Evolutionary conservation across 345 rosid species (phyloP), one percentile per base, ranked within the genome.

Genomic region (Heritiera littoralis): DNA sequence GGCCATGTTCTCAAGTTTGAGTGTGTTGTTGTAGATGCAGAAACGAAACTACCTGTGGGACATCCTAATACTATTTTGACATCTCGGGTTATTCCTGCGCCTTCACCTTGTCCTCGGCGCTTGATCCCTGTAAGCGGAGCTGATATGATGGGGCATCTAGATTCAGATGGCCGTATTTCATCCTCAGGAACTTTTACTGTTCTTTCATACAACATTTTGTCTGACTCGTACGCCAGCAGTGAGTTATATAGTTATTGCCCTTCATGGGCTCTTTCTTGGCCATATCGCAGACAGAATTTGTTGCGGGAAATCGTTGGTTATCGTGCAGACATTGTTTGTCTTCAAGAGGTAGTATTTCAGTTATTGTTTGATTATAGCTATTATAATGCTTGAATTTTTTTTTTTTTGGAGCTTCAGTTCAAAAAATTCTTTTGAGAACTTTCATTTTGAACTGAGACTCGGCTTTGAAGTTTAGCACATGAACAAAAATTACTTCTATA

Each of bases 211-310:
- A 96, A 96, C 90, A 94, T 92, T 76, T 88, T 96, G 84, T 87
- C 98, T 72, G 99, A 96, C 79, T 78, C 84, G 5, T 90, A 81
- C 78, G 94, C 98, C 63, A 89, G 92, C 72, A 94, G 88, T 55
- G 98, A 94, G 75, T 40, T 89, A 61, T 94, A 94, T 86, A 89
- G 94, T 75, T 96, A 92, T 81, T 96, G 99, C 78, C 99, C 99
- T 74, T 84, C 98, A 23, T 96, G 99, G 98, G 97, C 99, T 78
- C 97, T 96, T 79, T 87, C 99, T 10, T 96, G 99, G 99, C 89
- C 95, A 45, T 96, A 96, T 79, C 97, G 99, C 72, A 87, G 94
- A 68, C 99, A 96, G 81, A 96, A 96, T 86, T 81, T 96, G 78
- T 83, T 96, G 45, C 86, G 97, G 80, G 99, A 96, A 82, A 91